Evolutionary conservation across 2,329 filamentous ascomycete species (phyloP).

Genomic region (Arthrobotrys sphaeroides): DNA sequence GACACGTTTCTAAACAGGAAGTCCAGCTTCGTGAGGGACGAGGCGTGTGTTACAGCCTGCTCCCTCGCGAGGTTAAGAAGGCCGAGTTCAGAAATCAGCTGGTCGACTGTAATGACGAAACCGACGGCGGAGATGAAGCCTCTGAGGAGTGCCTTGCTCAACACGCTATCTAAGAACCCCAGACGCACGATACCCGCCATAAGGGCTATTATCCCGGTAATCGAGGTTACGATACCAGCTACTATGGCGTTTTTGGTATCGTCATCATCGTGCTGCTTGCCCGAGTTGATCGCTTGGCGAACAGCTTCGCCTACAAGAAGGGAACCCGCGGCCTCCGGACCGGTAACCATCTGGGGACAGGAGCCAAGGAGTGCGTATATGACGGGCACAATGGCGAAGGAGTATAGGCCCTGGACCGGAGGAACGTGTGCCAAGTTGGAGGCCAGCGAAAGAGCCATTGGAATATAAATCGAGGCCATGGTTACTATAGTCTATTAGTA

Average conservation of each 20-base stretch:
- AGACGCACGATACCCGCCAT: slow-evolving; percentile 83
- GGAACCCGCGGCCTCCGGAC: slow-evolving; percentile 92
- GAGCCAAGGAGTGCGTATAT: slow-evolving; percentile 91
- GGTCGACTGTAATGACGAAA: slow-evolving; percentile 94
- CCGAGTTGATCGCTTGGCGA: slow-evolving; percentile 77
- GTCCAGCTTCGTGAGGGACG: slow-evolving; percentile 82
- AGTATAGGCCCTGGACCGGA: slow-evolving; percentile 91
- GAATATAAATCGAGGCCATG: slow-evolving; percentile 98
- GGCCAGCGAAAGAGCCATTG: slow-evolving; percentile 93
- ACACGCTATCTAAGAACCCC: slow-evolving; percentile 91
- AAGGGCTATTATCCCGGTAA: slow-evolving; percentile 89
- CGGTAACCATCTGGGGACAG: slow-evolving; percentile 91
- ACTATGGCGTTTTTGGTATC: slow-evolving; percentile 76
- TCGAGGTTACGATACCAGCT: slow-evolving; percentile 85
- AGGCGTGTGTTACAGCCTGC: slow-evolving; percentile 78
- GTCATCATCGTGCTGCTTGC: slow-evolving; percentile 72
- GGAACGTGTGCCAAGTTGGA: slow-evolving; percentile 92
- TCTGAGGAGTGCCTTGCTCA: slow-evolving; percentile 88
- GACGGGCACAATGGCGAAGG: slow-evolving; percentile 90
- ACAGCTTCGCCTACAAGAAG: slow-evolving; percentile 78
- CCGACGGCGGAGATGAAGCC: slow-evolving; percentile 98
- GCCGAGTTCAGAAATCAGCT: slow-evolving; percentile 89
- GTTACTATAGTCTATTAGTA: slow-evolving; percentile 68
- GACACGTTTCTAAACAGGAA: slow-evolving; percentile 77
- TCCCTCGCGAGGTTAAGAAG: slow-evolving; percentile 73